Evolutionary conservation across 345 rosid genomes (phyloP), one percentile per base, ranked within the genome.

Genomic region (Atalantia buxifolia): DNA sequence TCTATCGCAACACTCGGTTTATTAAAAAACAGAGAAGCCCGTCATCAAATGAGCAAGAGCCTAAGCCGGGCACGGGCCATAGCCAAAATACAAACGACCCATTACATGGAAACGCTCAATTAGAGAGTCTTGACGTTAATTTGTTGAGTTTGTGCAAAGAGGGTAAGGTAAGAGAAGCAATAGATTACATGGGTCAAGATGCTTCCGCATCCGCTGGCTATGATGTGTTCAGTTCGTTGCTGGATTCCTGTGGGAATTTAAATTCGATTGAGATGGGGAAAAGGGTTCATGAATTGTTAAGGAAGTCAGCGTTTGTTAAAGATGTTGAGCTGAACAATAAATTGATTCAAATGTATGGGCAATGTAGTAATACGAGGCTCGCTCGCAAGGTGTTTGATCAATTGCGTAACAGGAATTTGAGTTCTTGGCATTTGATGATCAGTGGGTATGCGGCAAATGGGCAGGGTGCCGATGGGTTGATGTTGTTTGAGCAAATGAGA

Each of bases 371-470:
- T 50, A 45, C 82, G 65, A 83, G 78, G 36, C 84, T 81, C 66
- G 91, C 89, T 1, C 90, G 90, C 73, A 71, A 73, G 83, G 78
- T 85, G 88, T 89, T 90, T 59, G 94, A 88, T 75, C 84, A 77
- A 88, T 85, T 90, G 90, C 86, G 45, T n/a, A 79, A 82, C 1
- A 83, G 83, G 57, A 80, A 81, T 76, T 28, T 83, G 78, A 35
- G 75, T 66, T 82, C 83, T 30, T 89, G 89, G 91, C 76, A 82
- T 70, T 66, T 84, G 81, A 76, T 90, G 87, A 81, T 90, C 36
- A 83, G 68, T 68, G 86, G 80, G 57, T 88, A 85, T 53, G 88
- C 92, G 8, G 77, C 2, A 69, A 85, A 80, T 69, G 87, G 82
- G 71, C 66, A 87, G 55, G 90, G 90, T 5, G 74, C 45, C 25